Base-by-base conservation (phyloP, 2,329 filamentous ascomycete genomes). In the Ophiostoma ulmi region DNA sequence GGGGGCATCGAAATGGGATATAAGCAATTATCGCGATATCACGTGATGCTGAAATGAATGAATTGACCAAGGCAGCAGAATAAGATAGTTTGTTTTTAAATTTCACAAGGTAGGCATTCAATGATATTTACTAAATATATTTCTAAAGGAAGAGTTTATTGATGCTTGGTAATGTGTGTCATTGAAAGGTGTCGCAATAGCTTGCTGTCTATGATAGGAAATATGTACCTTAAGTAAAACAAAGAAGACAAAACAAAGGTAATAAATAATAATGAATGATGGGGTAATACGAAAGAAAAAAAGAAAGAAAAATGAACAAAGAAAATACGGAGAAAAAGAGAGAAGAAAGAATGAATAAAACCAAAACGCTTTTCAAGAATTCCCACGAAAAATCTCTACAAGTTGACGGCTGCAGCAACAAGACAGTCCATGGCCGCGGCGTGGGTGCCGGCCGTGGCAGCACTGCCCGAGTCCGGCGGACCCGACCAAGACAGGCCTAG, bases 401-500 rank as follows among this genome's bases (percentile, higher is more conserved):
- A 84, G 3, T 20, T 17, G 22, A 13, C 13, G 11, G 52, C 76
- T 7, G 88, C 89, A 38, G 87, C 90, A 72, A 92, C 86, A 39
- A 92, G 79, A 48, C 84, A 86, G 78, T 92, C 90, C 78, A 92
- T 79, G 0, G 87, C 90, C 22, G 86, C 87, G 75, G 85, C 87
- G 65, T 92, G 90, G 31, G 87, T 87, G 67, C 84, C 83, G 1
- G 88, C 87, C 1, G 82, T 84, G 55, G 83, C 81, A 0, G 77
- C 76, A 3, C 79, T 75, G 55, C 85, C 85, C 3, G 74, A 73
- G 6, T 73, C 71, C 5, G 75, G 72, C 0, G 89, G 88, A 0
- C 89, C 90, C 0, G 84, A 81, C 90, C 90, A 92, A n/a, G 86
- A 80, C 1, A 89, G 80, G 26, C 90, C 88, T 17, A 92, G 78